Conservation (phyloP, 495 filamentous ascomycete genomes). For the Annulohypoxylon stygium region DNA sequence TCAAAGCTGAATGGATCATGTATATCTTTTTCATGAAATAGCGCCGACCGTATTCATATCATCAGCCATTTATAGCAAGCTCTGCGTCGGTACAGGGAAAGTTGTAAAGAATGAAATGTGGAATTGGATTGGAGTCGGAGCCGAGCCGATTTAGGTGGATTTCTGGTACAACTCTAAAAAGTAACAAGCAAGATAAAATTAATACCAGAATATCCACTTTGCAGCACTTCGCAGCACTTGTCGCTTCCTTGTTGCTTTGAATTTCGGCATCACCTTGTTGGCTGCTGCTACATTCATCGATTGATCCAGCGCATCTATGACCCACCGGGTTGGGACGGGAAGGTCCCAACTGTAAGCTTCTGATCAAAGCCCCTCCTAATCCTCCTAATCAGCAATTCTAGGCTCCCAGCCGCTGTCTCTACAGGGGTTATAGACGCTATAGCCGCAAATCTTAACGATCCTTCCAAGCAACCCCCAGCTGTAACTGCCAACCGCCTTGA, state of each 20-base stretch:
- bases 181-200: neutral
- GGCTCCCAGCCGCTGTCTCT: neutral
- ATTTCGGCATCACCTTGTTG: slow-evolving; percentile 18
- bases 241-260: slow-evolving; percentile 18
- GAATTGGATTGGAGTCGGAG: slow-evolving; percentile 25
- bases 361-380: neutral
- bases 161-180: neutral
- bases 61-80: slow-evolving; percentile 5
- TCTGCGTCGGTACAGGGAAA: slow-evolving; percentile 8
- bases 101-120: slow-evolving; percentile 2
- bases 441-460: slow-evolving; percentile 29
- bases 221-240: neutral
- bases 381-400: slow-evolving; percentile 20
- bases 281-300: slow-evolving; percentile 3
- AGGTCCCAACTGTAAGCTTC: slow-evolving; percentile 28
- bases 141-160: slow-evolving; percentile 14
- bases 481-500: neutral
- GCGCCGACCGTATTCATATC: neutral
- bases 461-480: neutral
- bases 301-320: neutral
- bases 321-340: slow-evolving; percentile 40
- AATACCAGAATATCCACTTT: too few relatives aligned
- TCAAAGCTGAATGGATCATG: neutral
- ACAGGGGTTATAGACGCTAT: slow-evolving; percentile 28
- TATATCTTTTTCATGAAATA: slow-evolving; percentile 1